Base-by-base conservation (phyloP, 202 grass and related monocot species). In the Bolboschoenoplectus hybrid region DNA sequence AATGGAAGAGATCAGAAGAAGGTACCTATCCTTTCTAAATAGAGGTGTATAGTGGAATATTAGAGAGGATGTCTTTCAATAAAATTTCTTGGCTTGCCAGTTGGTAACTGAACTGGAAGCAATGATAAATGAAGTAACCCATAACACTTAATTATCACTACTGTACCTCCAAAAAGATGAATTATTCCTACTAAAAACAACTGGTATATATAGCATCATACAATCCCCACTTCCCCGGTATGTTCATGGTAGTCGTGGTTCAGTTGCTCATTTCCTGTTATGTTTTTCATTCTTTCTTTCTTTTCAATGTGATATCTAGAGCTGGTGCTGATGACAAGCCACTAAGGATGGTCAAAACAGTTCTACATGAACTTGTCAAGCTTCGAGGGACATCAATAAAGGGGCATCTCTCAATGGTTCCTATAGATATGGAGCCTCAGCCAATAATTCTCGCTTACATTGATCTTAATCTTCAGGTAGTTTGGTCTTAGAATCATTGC, bases 401-500 rank as follows among this genome's bases (percentile, higher is more conserved):
- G 70, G 97, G 97, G 12, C 97, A 99, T 80, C 97, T 99, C 64
- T 99, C 97, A 70, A 97, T 99, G 97, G 93, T 99, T 74, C 97
- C 97, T 89, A 99, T 99, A 89, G 97, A 96, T 76, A 91, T 86
- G 67, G 97, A 99, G 81, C 97, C 97, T 87, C 97, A 99, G 85
- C 97, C 97, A 46, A 99, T 99, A 85, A 99, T 99, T 91, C 89
- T 99, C 51, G 97, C 97, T 57, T 99, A 99, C 43, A 99, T 99
- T 89, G 97, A 99, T 85, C 90, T 99, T 79, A 99, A 99, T 88
- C 97, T 99, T 86, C 97, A 99, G 97, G 97, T 99, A 90, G 39
- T 68, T 64, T 26, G 63, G 61, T 40, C 20, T 36, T 49, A 47
- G 53, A 35, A 65, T 81, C 70, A 39, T 47, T 85, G 52, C 58